Percentiles rank a stretch among this genome's conserved stretches.
Evolutionary conservation across 2,329 filamentous ascomycete genomes (phyloP).

Genomic region (Fusarium sp.): DNA sequence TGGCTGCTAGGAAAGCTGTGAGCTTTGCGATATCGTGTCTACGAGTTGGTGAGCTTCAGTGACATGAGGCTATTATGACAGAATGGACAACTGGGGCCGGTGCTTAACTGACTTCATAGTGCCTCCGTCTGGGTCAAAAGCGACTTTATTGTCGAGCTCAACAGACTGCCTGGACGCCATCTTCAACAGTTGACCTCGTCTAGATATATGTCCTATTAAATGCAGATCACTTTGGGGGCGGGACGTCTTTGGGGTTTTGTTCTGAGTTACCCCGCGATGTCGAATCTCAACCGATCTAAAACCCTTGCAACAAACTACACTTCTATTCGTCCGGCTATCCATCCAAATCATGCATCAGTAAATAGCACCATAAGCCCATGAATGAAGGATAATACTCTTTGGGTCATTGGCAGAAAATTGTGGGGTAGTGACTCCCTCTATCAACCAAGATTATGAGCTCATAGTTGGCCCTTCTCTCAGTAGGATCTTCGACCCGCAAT

Average conservation of each 20-base stretch:
- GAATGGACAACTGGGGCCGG: not conserved
- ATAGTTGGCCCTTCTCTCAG: not conserved
- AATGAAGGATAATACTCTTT: not conserved
- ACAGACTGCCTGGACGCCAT: not conserved
- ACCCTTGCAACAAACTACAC: not conserved
- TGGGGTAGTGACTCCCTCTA: not conserved
- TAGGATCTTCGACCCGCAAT: too few species aligned
- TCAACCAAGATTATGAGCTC: not conserved
- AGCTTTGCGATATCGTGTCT: slow-evolving; percentile 2
- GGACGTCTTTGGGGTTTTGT: not conserved
- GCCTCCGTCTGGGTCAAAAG: not conserved
- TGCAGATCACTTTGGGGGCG: not conserved
- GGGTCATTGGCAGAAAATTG: not conserved
- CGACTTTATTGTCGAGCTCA: not conserved
- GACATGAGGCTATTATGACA: not conserved
- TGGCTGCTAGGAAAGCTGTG: not conserved
- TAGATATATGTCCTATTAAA: not conserved
- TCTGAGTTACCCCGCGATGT: not conserved
- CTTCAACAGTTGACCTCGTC: not conserved
- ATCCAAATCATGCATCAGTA: not conserved
- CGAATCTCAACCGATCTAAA: not conserved
- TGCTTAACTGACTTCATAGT: not conserved
- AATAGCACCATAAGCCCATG: not conserved
- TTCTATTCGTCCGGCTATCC: not conserved
- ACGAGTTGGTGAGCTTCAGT: not conserved